Base-by-base conservation (phyloP, 371 early-diverging fungal genomes). In the Capillidium rhysosporum region DNA sequence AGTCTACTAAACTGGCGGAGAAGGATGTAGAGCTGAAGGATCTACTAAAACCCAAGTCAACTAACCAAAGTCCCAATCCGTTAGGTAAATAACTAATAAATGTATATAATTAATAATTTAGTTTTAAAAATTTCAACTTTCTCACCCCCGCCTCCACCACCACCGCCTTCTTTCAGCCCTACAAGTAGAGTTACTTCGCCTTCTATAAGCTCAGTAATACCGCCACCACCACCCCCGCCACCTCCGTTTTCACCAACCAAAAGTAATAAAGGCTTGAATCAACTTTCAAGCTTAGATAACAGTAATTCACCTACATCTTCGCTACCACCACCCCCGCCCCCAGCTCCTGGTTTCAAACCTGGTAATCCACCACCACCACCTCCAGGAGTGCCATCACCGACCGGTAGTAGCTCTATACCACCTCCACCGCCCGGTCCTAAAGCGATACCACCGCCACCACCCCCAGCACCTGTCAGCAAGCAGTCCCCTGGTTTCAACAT, bases 381-480 rank as follows among this genome's bases (percentile, higher is more conserved):
- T n/a, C 31, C 45, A 30, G 9, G 34, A 57, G n/a, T 38, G 29
- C 29, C 57, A 52, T 52, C 55, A 5, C 12, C 54, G 41, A 24
- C 20, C 20, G 28, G 18, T 43, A 28, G 18, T 23, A 56, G 20
- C n/a, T 58, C 64, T 20, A 57, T 58, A 2, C 62, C 65, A 28
- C 61, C 62, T 24, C 59, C 63, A 20, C 61, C 60, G 16, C 59
- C 64, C n/a, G n/a, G n/a, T n/a, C n/a, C n/a, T n/a, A n/a, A n/a
- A n/a, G n/a, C n/a, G n/a, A n/a, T n/a, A 30, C 59, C 63, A 20
- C 61, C 60, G 16, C 59, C 64, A 3, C 63, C 63, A 0, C 63
- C 59, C 18, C 59, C 59, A 20, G 56, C 57, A 21, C 59, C 55
- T 18, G 39, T 1, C 23, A 54, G 52, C 41, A 39, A 51, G 9